phyloP scores from a whole-genome alignment of 352 stramenopile species.

The Phytophthora sansomeana region DNA sequence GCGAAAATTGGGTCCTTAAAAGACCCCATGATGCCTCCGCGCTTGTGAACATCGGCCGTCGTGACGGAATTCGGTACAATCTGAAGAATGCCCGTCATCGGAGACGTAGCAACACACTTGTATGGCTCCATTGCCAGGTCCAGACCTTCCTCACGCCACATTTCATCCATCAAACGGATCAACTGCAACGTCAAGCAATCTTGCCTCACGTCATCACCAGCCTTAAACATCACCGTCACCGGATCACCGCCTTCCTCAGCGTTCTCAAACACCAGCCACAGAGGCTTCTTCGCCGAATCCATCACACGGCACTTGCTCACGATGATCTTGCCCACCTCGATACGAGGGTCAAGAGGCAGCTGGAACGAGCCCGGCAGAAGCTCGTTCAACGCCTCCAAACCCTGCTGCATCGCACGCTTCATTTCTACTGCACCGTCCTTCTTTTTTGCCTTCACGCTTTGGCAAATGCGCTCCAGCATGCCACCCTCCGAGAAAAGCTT shows the following conservation, averaged over 20 bases:
- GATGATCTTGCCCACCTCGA: slow-evolving; percentile 79
- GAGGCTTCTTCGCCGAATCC: slow-evolving; percentile 83
- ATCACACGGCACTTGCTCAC: slow-evolving; percentile 87
- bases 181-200: slow-evolving; percentile 94
- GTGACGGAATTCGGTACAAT: slow-evolving; percentile 93
- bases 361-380: slow-evolving; percentile 85
- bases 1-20: slow-evolving; percentile 85
- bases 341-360: slow-evolving; percentile 75
- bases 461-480: slow-evolving; percentile 81
- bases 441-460: slow-evolving; percentile 81
- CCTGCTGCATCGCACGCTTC: slow-evolving; percentile 74
- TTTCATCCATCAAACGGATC: slow-evolving; percentile 92
- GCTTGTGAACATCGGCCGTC: slow-evolving; percentile 89
- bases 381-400: slow-evolving; percentile 79
- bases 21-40: slow-evolving; percentile 73
- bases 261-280: slow-evolving; percentile 89
- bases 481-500: slow-evolving; percentile 75
- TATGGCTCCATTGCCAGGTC: slow-evolving; percentile 93
- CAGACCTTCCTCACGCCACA: slow-evolving; percentile 92
- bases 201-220: slow-evolving; percentile 95
- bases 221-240: slow-evolving; percentile 92
- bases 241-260: slow-evolving; percentile 71
- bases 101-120: slow-evolving; percentile 88
- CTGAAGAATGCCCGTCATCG: slow-evolving; percentile 90
- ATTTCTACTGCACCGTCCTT: slow-evolving; percentile 71